Evolutionary conservation across 345 rosid species (phyloP).

Genomic region (Aquilaria sinensis): DNA sequence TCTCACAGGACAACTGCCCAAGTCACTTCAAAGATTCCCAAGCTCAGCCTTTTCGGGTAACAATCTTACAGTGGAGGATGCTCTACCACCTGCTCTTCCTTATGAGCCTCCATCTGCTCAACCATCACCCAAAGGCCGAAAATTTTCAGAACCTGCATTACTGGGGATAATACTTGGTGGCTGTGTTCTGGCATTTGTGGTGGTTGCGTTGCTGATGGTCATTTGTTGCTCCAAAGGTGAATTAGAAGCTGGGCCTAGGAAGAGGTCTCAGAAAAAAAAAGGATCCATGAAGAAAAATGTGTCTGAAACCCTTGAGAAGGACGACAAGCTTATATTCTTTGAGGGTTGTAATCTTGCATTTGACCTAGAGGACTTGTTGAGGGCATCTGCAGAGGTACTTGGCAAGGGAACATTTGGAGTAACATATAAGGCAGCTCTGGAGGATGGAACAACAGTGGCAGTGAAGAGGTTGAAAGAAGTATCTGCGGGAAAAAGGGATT

Average conservation of each 20-base stretch:
- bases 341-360: conserved; percentile 78
- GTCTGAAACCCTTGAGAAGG: conserved; percentile 48
- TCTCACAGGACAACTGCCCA: conserved; percentile 58
- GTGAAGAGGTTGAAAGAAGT: conserved; percentile 96
- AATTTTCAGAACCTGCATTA: conserved; percentile 41
- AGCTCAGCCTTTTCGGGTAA: conserved; percentile 56
- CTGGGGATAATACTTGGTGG: conserved; percentile 48
- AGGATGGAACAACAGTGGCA: conserved; percentile 73
- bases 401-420: conserved; percentile 94
- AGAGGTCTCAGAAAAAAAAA: conserved; percentile 37
- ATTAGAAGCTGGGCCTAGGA: conserved; percentile 18
- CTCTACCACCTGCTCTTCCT: conserved; percentile 30
- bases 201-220: conserved; percentile 37
- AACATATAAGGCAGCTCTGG: conserved; percentile 80
- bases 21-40: conserved; percentile 65
- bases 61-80: conserved; percentile 33
- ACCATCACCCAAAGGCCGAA: conserved; percentile 27
- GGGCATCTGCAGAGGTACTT: conserved; percentile 96
- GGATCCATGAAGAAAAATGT: conserved; percentile 39
- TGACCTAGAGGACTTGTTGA: conserved; percentile 78
- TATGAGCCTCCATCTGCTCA: conserved; percentile 29
- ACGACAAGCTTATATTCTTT: conserved; percentile 69
- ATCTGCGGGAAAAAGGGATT: conserved; percentile 56
- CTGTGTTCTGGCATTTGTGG: conserved; percentile 35
- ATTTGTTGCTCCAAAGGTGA: conserved; percentile 32